Evolutionary conservation across 805 yeast species (phyloP).

Genomic region (Tetrapisispora iriomotensis): DNA sequence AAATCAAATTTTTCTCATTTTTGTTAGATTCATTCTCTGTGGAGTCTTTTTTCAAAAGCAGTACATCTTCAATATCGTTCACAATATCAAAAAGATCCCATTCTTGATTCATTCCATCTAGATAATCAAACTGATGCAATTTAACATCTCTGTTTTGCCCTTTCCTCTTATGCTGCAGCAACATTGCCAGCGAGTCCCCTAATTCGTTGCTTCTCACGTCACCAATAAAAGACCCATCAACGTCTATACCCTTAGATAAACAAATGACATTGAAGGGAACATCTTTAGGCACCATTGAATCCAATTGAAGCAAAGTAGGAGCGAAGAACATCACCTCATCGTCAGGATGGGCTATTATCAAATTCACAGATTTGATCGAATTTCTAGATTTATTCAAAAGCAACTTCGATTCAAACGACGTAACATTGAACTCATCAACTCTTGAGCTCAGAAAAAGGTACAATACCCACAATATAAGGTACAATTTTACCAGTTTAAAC

Average conservation of each 20-base stretch:
- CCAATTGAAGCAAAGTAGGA: conserved; percentile 38
- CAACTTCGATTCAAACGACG: background rate
- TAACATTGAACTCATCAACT: background rate
- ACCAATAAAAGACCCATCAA: conserved; percentile 64
- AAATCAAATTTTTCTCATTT: conserved; percentile 21
- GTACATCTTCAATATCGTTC: conserved; percentile 4
- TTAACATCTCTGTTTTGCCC: conserved; percentile 6
- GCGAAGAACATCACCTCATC: conserved; percentile 97
- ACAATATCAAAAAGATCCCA: conserved; percentile 46
- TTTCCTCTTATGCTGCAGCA: conserved; percentile 7
- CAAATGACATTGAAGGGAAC: conserved; percentile 47
- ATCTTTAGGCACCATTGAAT: conserved; percentile 8
- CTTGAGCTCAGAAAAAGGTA: background rate
- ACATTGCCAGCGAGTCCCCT: conserved; percentile 14
- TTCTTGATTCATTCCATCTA: conserved; percentile 55
- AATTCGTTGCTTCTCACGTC: conserved; percentile 52
- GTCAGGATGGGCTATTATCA: conserved; percentile 90
- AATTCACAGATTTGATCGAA: background rate
- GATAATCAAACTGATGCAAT: conserved; percentile 32
- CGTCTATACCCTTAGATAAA: conserved; percentile 51
- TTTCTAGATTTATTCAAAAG: background rate
- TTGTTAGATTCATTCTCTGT: background rate
- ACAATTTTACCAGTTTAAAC: background rate
- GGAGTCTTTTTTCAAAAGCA: background rate
- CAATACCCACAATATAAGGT: background rate